Evolutionary conservation across 2,329 filamentous ascomycete species (phyloP).

Genomic region (Sclerotiophoma versabilis): DNA sequence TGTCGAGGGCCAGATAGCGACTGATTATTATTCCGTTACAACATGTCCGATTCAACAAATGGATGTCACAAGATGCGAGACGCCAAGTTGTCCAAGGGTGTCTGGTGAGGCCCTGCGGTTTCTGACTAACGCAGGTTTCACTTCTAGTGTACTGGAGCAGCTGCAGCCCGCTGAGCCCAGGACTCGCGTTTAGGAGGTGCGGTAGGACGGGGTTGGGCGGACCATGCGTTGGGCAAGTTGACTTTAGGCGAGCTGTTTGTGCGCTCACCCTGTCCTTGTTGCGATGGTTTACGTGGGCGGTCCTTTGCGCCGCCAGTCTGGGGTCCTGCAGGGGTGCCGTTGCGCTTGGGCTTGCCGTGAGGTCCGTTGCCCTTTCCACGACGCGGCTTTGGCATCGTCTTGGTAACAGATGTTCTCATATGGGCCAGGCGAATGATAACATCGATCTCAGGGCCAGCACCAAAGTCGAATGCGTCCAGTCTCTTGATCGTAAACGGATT

Average conservation of each 20-base stretch:
- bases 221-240: conserved; percentile 38
- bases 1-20: conserved; percentile 9
- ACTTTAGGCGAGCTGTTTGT: conserved; percentile 32
- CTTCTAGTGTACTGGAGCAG: conserved; percentile 13
- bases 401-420: conserved; percentile 38
- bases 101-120: neutral
- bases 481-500: conserved; percentile 39
- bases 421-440: conserved; percentile 36
- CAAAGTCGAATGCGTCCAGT: conserved; percentile 36
- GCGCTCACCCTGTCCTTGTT: conserved; percentile 38
- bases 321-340: conserved; percentile 26
- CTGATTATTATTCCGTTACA: conserved; percentile 2
- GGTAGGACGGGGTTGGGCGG: conserved; percentile 32
- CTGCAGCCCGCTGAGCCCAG: conserved; percentile 19
- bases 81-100: neutral
- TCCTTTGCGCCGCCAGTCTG: conserved; percentile 31
- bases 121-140: neutral
- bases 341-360: conserved; percentile 38
- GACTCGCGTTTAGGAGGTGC: conserved; percentile 24
- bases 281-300: conserved; percentile 41
- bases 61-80: neutral
- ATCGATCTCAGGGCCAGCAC: conserved; percentile 34
- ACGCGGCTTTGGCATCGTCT: conserved; percentile 38
- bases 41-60: conserved; percentile 1
- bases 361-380: conserved; percentile 21